Evolutionary conservation across 2,329 filamentous ascomycete species (phyloP).

Genomic region (Fusarium subtropicale): DNA sequence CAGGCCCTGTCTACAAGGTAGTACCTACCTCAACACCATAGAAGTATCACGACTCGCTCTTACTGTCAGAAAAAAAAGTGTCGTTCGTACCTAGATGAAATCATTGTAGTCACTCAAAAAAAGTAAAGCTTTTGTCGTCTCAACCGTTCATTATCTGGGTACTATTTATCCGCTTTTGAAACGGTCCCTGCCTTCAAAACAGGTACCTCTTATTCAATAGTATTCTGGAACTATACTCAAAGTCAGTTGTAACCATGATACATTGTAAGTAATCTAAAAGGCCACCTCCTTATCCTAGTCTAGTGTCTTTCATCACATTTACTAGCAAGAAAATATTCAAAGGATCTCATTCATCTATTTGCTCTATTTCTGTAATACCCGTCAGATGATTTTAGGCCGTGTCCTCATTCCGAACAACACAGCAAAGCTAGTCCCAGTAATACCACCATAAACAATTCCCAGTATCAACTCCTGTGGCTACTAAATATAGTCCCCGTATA

Average conservation of each 20-base stretch:
- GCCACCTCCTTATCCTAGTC: not conserved
- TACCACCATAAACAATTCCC: slow-evolving; percentile 16
- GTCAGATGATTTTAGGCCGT: not conserved
- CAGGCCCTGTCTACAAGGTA: not conserved
- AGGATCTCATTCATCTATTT: not conserved
- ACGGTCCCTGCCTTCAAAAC: not conserved
- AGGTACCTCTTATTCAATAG: not conserved
- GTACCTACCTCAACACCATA: slow-evolving; percentile 12
- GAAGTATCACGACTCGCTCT: slow-evolving; percentile 4
- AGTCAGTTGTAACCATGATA: not conserved
- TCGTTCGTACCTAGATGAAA: no score
- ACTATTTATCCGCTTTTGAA: not conserved
- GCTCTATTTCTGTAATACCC: slow-evolving; percentile 10
- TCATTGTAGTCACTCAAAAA: not conserved
- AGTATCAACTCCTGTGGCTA: slow-evolving; percentile 26
- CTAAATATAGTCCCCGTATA: slow-evolving; percentile 15
- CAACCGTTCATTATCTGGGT: not conserved
- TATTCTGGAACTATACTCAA: not conserved
- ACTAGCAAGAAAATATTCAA: not conserved
- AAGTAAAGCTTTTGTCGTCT: not conserved
- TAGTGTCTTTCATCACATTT: not conserved
- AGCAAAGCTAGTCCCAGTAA: slow-evolving; percentile 16
- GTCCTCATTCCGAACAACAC: not conserved
- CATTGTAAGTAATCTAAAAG: not conserved
- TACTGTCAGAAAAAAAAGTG: not conserved